Evolutionary conservation across 805 yeast species (phyloP), one percentile per base, ranked within the genome.

Genomic region (Saccharomycopsis oosterbeekiorum): DNA sequence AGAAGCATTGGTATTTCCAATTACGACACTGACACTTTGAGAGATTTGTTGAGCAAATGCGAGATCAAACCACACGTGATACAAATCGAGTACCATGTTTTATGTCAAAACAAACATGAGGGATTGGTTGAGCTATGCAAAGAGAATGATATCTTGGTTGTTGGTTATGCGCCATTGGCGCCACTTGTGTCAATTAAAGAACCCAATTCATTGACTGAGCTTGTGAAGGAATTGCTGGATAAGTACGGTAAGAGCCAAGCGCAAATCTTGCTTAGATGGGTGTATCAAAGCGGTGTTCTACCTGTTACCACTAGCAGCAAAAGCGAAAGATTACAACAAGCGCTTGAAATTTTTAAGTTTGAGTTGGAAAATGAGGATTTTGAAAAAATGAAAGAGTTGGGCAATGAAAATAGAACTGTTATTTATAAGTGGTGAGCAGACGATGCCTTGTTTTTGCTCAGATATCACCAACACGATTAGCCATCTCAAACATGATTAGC

Each of bases 251-350:
- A 79, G 61, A 76, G 84, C n/a, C 76, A 78, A 43, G 83, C 87
- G n/a, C 86, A 82, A 67, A 75, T 89, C 59, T 72, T 88, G 62
- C 76, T 89, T 64, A 78, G 89, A 70, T 88, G 90, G 87, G 84
- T 85, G 9, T 76, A 81, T 61, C 85, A 84, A 69, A 72, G 72
- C 19, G 88, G 86, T 17, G 79, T 85, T 8, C 69, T 88, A 47
- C 96, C 96, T 26, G 74, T 89, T 21, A 89, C 96, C 5, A 88
- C 94, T 12, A 82, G 91, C 1, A 78, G 85, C 2, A 80, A 81
- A 60, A 69, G 70, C 29, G 78, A 78, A 58, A 80, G 96, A 70
- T 76, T 87, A 64, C 68, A 73, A 62, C 83, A 84, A 67, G 81
- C 85, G 14, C 74, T 83, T 64, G 80, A 80, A 17, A 73, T 85